Base-by-base conservation (phyloP, 2,329 filamentous ascomycete genomes). In the Colletotrichum sp. region DNA sequence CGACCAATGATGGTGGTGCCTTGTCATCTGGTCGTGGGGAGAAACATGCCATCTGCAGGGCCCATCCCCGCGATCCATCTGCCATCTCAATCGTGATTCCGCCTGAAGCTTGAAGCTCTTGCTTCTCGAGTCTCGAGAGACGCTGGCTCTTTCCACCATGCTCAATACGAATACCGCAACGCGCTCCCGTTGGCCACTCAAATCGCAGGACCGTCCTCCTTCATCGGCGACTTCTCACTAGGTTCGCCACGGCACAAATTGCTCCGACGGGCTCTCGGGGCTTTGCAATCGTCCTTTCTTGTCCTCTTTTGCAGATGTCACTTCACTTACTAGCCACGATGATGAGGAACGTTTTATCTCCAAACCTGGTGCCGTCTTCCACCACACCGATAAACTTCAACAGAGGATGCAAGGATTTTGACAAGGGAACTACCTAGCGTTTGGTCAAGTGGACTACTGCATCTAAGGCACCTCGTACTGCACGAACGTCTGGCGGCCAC, bases 21-120 rank as follows among this genome's bases (percentile, higher is more conserved):
- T 63, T 26, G 63, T 57, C 55, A 18, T 62, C 52, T 39, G 60
- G 52, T 49, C 55, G 52, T 59, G 62, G 49, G 18, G 30, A 39
- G 34, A 71, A 59, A 36, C n/a, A 49, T 60, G 28, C 32, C 55
- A 55, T 15, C 39, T 67, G 52, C 73, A 44, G 67, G 72, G 63
- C 30, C 21, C 55, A 75, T 63, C 70, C 64, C 39, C 63, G 64
- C 64, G 18, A 32, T 57, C 30, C 62, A 63, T 72, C 69, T 75
- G 62, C 72, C 69, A 75, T 75, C 62, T 72, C 63, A 75, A 68
- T 71, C 72, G 32, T 44, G 26, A n/a, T 44, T 8, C 15, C 44
- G n/a, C 32, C 62, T 65, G 30, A 55, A 65, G 59, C 67, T 34
- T 60, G 52, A 64, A 39, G 15, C 30, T 26, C n/a, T 49, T 49